Conservation (phyloP, 768 basidiomycete genomes). For the Kwoniella dendrophila region DNA sequence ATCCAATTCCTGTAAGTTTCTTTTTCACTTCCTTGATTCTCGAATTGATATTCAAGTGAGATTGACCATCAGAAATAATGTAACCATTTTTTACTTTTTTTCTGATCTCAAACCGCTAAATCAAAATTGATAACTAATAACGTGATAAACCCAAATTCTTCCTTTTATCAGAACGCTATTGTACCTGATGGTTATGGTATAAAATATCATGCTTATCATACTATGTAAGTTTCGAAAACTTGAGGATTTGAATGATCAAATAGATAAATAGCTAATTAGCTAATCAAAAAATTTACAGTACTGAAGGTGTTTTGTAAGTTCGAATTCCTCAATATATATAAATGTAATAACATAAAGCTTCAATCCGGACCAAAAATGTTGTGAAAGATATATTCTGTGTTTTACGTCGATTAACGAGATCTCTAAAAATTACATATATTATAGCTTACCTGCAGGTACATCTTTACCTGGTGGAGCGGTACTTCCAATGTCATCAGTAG, state of each 20-base stretch:
- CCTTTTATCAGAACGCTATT: slow-evolving; percentile 42
- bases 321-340: not conserved
- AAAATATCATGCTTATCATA: slow-evolving; percentile 54
- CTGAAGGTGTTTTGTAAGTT: slow-evolving; percentile 51
- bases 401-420: no score
- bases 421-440: no score
- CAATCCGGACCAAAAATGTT: not conserved
- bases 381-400: no score
- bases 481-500: slow-evolving; percentile 47
- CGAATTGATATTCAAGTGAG: not conserved
- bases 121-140: no score
- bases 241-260: not conserved
- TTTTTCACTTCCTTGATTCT: no score
- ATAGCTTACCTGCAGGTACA: slow-evolving; percentile 45
- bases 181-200: slow-evolving; percentile 53
- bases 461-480: slow-evolving; percentile 50
- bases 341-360: not conserved
- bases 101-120: no score
- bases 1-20: slow-evolving; percentile 43
- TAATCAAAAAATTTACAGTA: slow-evolving; percentile 15
- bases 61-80: no score
- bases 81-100: no score
- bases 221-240: slow-evolving; percentile 36
- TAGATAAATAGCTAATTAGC: not conserved
- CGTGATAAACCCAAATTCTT: no score